phyloP scores from a whole-genome alignment of 192 early-diverging fungal species.

The Glomus cerebriforme region DNA sequence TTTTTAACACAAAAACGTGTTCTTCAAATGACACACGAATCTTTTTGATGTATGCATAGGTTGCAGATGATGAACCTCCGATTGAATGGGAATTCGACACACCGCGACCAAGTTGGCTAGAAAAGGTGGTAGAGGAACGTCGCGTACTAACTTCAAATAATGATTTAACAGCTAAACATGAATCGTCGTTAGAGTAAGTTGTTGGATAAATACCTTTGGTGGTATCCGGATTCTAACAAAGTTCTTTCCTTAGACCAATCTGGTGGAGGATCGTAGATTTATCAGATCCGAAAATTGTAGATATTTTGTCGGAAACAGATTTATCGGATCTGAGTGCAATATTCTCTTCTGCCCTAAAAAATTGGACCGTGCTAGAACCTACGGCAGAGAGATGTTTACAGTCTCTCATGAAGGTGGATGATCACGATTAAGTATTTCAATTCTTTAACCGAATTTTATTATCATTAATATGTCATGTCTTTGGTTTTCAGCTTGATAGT shows the following conservation, averaged over 20 bases:
- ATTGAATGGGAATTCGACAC: conserved; percentile 13
- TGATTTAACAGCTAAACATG: conserved; percentile 4
- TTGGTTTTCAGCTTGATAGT: conserved; percentile 7
- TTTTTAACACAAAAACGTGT: conserved; percentile 6
- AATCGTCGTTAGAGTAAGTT: conserved; percentile 19
- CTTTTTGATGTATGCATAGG: not conserved
- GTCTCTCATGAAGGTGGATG: conserved; percentile 18
- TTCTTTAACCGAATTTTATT: conserved; percentile 7
- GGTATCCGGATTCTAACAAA: conserved; percentile 13
- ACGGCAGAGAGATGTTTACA: conserved; percentile 26
- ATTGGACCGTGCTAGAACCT: conserved; percentile 28
- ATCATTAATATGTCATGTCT: not conserved
- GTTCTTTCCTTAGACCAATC: conserved; percentile 18
- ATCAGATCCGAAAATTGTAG: not conserved
- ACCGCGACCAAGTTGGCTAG: conserved; percentile 13
- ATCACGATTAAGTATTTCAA: conserved; percentile 3
- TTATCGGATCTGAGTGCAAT: conserved; percentile 22
- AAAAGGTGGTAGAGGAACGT: not conserved
- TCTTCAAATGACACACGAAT: conserved; percentile 5
- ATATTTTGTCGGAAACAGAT: conserved; percentile 7
- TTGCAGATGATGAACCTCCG: conserved; percentile 4
- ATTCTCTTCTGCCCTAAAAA: conserved; percentile 19
- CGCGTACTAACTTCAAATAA: not conserved
- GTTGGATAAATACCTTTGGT: not conserved
- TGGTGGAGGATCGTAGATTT: conserved; percentile 27